Evolutionary conservation across 2,329 filamentous ascomycete genomes (phyloP), one percentile per base, ranked within the genome.

Genomic region (Pseudogymnoascus sp.): DNA sequence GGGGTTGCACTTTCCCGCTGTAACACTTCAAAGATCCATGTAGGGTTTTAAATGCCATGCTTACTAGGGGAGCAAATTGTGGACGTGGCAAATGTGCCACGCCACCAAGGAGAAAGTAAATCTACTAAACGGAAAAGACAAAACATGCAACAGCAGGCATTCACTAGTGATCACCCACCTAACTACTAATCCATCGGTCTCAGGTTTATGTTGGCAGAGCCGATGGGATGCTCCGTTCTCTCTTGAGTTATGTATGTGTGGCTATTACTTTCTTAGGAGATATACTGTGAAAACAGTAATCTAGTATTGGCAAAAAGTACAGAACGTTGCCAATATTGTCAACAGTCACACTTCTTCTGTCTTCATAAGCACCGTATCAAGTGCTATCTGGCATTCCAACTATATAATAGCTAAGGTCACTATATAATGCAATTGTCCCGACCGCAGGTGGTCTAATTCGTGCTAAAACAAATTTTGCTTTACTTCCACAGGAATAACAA

Each of bases 191-290:
- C 21, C 21, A 21, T 21, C 21, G 21, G 21, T 21, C 21, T 21
- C 21, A 21, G n/a, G 36, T 39, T 60, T 60, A 21, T 60, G 58
- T 60, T 39, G 58, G 58, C 58, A 60, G 58, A 60, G 58, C 58
- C 29, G 58, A 60, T 35, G 29, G 58, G 58, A 60, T 60, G 58
- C 58, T 35, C 58, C 35, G 18, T 60, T 39, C 31, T 60, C 33
- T 36, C 21, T 13, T 36, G 35, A 36, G 29, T 60, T 60, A 35
- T 27, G 35, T 33, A 35, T 35, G 39, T 60, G 58, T 60, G 36
- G n/a, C n/a, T 12, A 36, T 35, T 35, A 35, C 6, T 35, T 35
- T 10, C 33, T 36, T 36, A 12, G 33, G 33, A 36, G 33, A 36
- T 36, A 36, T 36, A 36, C 33, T 13, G 10, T 36, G 13, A 12